Evolutionary conservation across 306 rosid species (phyloP).

Genomic region (Ammopiptanthus mongolicus): DNA sequence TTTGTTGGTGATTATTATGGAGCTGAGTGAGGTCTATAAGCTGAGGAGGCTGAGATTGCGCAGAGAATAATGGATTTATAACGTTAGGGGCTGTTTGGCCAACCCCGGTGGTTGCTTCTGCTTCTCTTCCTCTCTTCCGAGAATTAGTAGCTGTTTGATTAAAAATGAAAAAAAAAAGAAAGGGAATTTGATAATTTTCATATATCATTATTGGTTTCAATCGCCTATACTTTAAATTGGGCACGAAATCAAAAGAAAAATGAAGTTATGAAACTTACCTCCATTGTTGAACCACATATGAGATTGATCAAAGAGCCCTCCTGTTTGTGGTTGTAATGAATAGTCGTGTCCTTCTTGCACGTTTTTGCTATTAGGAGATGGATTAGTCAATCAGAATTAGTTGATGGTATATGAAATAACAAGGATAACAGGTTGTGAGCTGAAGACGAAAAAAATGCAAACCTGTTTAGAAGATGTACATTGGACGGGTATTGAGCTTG

Average conservation of each 20-base stretch:
- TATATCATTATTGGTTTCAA: background rate
- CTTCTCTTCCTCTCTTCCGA: conserved; percentile 83
- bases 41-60: conserved; percentile 58
- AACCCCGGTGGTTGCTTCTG: conserved; percentile 21
- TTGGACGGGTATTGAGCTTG: conserved; percentile 99
- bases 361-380: conserved; percentile 38
- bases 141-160: conserved; percentile 25
- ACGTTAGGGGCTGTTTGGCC: conserved; percentile 25
- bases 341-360: conserved; percentile 67
- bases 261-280: background rate
- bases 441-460: background rate
- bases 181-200: background rate
- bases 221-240: background rate
- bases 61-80: conserved; percentile 43
- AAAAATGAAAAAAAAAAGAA: background rate
- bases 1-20: conserved; percentile 59
- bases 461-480: conserved; percentile 74
- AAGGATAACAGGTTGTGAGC: background rate
- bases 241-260: background rate
- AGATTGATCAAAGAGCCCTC: conserved; percentile 61
- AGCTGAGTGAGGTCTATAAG: conserved; percentile 80
- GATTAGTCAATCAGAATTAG: background rate
- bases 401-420: background rate
- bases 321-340: conserved; percentile 62
- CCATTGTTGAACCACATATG: conserved; percentile 67